phyloP scores from a whole-genome alignment of 768 basidiomycete species.

The Pleurotus ostreatus region DNA sequence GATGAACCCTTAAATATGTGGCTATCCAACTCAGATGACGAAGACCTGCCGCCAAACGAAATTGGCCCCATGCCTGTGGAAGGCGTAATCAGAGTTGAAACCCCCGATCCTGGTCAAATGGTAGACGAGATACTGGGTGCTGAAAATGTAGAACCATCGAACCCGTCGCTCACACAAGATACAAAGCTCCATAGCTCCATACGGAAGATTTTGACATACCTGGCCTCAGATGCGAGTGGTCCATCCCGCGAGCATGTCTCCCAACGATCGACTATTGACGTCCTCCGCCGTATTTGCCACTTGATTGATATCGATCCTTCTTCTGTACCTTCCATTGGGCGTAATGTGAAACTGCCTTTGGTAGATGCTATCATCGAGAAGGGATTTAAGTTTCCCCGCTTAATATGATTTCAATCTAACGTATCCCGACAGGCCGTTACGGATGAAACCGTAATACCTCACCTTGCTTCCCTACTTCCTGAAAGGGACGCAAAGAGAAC shows the following conservation, averaged over 20 bases:
- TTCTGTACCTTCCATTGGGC: background rate
- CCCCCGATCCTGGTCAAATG: background rate
- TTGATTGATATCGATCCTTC: background rate
- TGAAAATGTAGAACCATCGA: background rate
- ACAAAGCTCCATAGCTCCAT: background rate
- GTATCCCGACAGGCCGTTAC: background rate
- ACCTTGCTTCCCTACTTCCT: constrained; percentile 5
- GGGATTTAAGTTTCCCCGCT: background rate
- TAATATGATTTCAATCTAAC: background rate
- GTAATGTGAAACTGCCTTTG: background rate
- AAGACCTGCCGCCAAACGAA: too few relatives aligned
- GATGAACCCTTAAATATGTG: background rate
- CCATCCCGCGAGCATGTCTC: background rate
- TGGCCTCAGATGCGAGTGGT: background rate
- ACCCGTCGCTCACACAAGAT: background rate
- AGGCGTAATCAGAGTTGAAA: background rate
- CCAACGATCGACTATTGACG: background rate
- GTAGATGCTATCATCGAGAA: background rate
- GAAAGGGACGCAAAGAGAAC: background rate
- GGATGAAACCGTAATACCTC: background rate
- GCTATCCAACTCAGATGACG: too few relatives aligned
- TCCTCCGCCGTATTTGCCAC: background rate
- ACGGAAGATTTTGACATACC: background rate
- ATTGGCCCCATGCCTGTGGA: too few relatives aligned
- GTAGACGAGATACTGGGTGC: background rate